phyloP scores from a whole-genome alignment of 805 yeast genomes.

The Barnettozyma botsteinii region DNA sequence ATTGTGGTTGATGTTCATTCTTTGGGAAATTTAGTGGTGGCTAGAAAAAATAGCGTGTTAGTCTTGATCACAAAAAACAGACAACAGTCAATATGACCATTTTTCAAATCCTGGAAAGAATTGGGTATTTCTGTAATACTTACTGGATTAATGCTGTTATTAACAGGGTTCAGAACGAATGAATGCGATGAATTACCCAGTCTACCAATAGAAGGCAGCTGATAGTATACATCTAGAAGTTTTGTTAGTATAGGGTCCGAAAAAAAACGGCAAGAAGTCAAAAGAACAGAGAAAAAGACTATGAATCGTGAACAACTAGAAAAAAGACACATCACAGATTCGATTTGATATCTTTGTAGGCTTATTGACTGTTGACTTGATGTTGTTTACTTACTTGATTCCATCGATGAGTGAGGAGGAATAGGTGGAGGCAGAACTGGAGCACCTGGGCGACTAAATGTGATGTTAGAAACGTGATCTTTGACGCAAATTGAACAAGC shows the following conservation, averaged over 20 bases:
- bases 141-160: constrained; percentile 12
- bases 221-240: constrained; percentile 15
- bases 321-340: no score
- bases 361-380: background rate
- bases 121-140: background rate
- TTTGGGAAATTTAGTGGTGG: constrained; percentile 11
- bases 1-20: constrained; percentile 2
- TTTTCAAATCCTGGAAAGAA: background rate
- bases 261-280: background rate
- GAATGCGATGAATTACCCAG: constrained; percentile 13
- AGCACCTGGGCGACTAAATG: constrained; percentile 46
- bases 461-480: constrained; percentile 11
- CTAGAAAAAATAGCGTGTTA: constrained; percentile 4
- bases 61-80: background rate
- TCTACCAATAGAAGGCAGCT: constrained; percentile 21
- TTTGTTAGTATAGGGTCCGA: constrained; percentile 14
- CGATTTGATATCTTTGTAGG: no score
- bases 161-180: constrained; percentile 19
- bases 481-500: background rate
- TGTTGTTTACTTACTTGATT: constrained; percentile 20
- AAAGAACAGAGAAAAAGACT: background rate
- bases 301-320: background rate
- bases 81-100: background rate
- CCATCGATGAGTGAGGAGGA: constrained; percentile 20
- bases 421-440: constrained; percentile 57